phyloP scores from a whole-genome alignment of 2,329 filamentous ascomycete species.

The Fusarium pseudograminearum region DNA sequence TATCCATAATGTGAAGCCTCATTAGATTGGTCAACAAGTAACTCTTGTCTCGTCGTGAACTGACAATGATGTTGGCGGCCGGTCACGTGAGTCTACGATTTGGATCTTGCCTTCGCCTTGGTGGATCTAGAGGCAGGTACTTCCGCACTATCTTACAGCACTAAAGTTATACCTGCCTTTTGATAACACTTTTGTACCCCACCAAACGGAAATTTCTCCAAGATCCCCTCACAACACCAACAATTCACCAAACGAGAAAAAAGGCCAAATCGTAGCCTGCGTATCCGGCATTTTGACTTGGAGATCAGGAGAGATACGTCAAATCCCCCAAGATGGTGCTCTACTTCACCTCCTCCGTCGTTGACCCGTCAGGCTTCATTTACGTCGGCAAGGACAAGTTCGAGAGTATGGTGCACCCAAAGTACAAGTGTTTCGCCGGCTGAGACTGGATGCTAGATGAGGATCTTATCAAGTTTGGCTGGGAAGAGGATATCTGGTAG shows the following conservation, averaged over 20 bases:
- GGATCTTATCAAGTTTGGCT: slow-evolving; percentile 92
- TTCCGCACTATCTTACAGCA: neutral
- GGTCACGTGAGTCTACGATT: slow-evolving; percentile 23
- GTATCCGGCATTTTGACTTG: neutral
- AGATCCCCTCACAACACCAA: slow-evolving; percentile 37
- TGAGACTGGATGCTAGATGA: slow-evolving; percentile 74
- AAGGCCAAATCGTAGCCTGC: neutral
- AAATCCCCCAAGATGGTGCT: slow-evolving; percentile 77
- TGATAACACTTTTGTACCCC: slow-evolving; percentile 35
- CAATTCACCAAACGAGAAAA: neutral
- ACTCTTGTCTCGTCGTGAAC: too few relatives aligned
- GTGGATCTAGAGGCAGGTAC: neutral
- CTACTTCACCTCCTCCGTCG: slow-evolving; percentile 90
- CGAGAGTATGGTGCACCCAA: slow-evolving; percentile 77
- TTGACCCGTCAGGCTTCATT: slow-evolving; percentile 85
- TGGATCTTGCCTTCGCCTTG: neutral
- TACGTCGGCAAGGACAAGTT: slow-evolving; percentile 99
- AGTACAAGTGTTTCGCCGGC: slow-evolving; percentile 19
- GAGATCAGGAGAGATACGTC: fast-evolving
- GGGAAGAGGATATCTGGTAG: slow-evolving; percentile 96
- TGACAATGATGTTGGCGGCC: slow-evolving; percentile 1
- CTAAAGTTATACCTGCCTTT: fast-evolving
- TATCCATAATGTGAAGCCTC: neutral
- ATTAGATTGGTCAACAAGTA: neutral
- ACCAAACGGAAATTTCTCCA: slow-evolving; percentile 41